phyloP scores from a whole-genome alignment of 805 yeast genomes.

The Suhomyces xylopsoci region DNA sequence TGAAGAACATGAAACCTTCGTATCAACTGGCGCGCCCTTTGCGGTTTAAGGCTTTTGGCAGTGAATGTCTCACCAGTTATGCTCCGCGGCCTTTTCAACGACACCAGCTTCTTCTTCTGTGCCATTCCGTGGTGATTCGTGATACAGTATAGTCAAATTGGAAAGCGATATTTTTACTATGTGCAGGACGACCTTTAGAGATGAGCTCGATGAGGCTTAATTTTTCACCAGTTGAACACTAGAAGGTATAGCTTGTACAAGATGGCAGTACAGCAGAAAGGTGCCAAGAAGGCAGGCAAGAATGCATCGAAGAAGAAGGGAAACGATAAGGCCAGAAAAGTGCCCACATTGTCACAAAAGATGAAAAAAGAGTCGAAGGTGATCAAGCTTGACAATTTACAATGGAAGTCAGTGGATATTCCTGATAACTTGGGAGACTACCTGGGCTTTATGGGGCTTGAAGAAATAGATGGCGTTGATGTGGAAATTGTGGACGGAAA shows the following conservation, averaged over 20 bases:
- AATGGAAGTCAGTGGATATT: constrained; percentile 80
- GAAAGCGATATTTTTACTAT: background rate
- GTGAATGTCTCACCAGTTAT: constrained; percentile 28
- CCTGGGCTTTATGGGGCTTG: constrained; percentile 89
- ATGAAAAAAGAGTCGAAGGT: constrained; percentile 32
- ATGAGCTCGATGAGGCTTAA: constrained; percentile 4
- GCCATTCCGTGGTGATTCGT: constrained; percentile 7
- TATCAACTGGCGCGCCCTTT: constrained; percentile 69
- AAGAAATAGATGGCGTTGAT: constrained; percentile 90
- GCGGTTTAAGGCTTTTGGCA: constrained; percentile 59
- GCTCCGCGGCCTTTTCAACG: constrained; percentile 28
- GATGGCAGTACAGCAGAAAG: constrained; percentile 1
- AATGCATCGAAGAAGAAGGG: background rate
- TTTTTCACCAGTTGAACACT: background rate
- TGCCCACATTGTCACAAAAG: constrained; percentile 30
- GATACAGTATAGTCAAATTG: background rate
- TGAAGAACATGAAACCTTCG: constrained; percentile 72
- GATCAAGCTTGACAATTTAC: constrained; percentile 49
- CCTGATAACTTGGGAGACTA: constrained; percentile 84
- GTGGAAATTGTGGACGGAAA: constrained; percentile 71
- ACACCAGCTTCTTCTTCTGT: constrained; percentile 17
- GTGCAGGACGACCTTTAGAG: background rate
- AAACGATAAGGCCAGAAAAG: constrained; percentile 7
- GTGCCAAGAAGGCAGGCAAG: constrained; percentile 3
- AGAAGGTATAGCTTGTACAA: background rate